Evolutionary conservation across 2,329 filamentous ascomycete genomes (phyloP), one percentile per base, ranked within the genome.

Genomic region (Alternaria sp.): DNA sequence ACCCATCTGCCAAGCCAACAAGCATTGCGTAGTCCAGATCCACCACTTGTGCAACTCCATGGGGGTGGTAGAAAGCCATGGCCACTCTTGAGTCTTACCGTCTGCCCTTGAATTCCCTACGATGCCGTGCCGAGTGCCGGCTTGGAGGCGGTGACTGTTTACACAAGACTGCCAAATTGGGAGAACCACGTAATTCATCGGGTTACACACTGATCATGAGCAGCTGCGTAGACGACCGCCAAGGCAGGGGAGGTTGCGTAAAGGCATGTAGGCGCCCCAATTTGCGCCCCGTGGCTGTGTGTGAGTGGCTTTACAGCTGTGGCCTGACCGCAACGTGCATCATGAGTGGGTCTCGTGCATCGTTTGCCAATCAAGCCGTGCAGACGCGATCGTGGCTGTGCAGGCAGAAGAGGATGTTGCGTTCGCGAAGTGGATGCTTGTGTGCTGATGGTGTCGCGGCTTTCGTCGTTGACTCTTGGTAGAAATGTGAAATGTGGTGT

Each of bases 271-370:
- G 30, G 52, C n/a, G 61, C 62, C 59, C 59, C 53, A 47, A 17
- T 55, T 23, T 63, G 63, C 67, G 68, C 68, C 65, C 32, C 68
- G 67, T 70, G 68, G 68, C 67, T 68, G 65, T 61, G 65, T 65
- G 32, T 67, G 63, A 69, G 61, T 63, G 67, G 68, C 65, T 65
- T 65, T 30, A 15, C 30, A 15, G 44, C 3, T 54, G 67, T 69
- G 67, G 67, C 65, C 62, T 66, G 61, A 63, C 61, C 50, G 52
- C 57, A 67, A 40, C 61, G 26, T 67, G 68, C 65, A 66, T 69
- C 50, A 58, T 47, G 59, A 61, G 68, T 70, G 68, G 68, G 56
- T 25, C 68, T 57, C 54, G 53, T 66, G 67, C 67, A 54, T 61
- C 53, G 57, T 59, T 62, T 59, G 43, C 40, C 45, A 54, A 28